phyloP scores from a whole-genome alignment of 768 basidiomycete genomes.

The Gloeophyllum trabeum region DNA sequence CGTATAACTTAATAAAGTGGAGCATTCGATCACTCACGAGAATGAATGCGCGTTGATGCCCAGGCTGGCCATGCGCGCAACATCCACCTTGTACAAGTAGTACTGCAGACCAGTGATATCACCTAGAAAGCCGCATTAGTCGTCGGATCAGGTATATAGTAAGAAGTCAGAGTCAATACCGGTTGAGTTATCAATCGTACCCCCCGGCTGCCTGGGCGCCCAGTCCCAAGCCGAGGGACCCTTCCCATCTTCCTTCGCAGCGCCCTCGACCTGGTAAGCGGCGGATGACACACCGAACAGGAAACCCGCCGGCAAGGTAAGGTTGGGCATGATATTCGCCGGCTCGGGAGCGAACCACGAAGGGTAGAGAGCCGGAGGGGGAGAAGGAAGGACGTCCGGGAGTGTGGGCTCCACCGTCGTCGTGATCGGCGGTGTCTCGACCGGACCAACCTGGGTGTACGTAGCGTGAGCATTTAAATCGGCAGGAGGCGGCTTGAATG shows the following conservation, averaged over 20 bases:
- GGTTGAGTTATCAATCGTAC: slow-evolving; percentile 31
- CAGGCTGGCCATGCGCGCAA: slow-evolving; percentile 34
- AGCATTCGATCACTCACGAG: slow-evolving; percentile 21
- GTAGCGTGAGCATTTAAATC: slow-evolving; percentile 1
- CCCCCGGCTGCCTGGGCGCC: slow-evolving; percentile 32
- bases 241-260: slow-evolving; percentile 36
- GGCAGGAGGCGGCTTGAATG: background rate
- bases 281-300: slow-evolving; percentile 42
- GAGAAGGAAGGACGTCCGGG: slow-evolving; percentile 27
- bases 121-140: slow-evolving; percentile 21
- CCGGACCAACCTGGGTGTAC: slow-evolving; percentile 26
- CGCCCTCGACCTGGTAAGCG: slow-evolving; percentile 43
- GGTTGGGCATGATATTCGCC: slow-evolving; percentile 28
- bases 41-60: slow-evolving; percentile 43
- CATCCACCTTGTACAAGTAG: slow-evolving; percentile 41
- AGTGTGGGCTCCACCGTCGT: slow-evolving; percentile 27
- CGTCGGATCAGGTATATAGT: background rate
- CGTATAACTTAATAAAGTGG: background rate
- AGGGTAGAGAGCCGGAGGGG: slow-evolving; percentile 34
- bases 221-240: slow-evolving; percentile 35
- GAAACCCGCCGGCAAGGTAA: slow-evolving; percentile 35
- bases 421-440: slow-evolving; percentile 32
- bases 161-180: slow-evolving; percentile 14
- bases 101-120: slow-evolving; percentile 39
- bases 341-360: slow-evolving; percentile 33